Conservation (phyloP, 768 basidiomycete species). For the Hypholoma fasciculare region DNA sequence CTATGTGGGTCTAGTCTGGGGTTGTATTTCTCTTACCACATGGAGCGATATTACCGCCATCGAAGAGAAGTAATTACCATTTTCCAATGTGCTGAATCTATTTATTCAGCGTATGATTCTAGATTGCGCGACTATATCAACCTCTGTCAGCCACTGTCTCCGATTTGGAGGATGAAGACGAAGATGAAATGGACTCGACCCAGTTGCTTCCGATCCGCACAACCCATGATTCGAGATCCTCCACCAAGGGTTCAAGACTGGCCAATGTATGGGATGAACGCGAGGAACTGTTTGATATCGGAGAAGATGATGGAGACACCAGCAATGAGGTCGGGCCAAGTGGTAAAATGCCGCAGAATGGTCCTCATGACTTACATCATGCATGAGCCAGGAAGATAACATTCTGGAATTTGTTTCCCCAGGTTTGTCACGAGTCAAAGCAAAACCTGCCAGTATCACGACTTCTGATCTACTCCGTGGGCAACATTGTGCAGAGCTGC, state of each 20-base stretch:
- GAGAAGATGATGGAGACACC: conserved; percentile 60
- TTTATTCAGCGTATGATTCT: not conserved
- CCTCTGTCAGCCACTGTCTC: conserved; percentile 57
- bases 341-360: conserved; percentile 2
- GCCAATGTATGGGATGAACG: conserved; percentile 77
- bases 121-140: conserved; percentile 80
- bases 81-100: not conserved
- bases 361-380: conserved; percentile 20
- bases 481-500: conserved; percentile 27
- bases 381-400: not conserved
- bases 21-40: conserved; percentile 60
- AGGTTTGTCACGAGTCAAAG: not conserved
- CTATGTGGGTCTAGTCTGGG: conserved; percentile 72
- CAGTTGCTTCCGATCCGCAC: conserved; percentile 60
- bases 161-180: conserved; percentile 59
- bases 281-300: conserved; percentile 74
- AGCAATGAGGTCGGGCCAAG: conserved; percentile 18
- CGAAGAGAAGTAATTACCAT: conserved; percentile 64
- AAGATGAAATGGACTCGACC: conserved; percentile 42
- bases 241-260: conserved; percentile 33
- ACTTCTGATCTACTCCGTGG: conserved; percentile 8
- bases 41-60: conserved; percentile 76
- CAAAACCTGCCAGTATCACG: not conserved
- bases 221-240: conserved; percentile 15
- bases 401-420: not conserved